These are phyloP conservation scores for Pseudogymnoascus sp. DNA, from an alignment of 2,329 filamentous ascomycete species.

Conservation along the genomic window DNA sequence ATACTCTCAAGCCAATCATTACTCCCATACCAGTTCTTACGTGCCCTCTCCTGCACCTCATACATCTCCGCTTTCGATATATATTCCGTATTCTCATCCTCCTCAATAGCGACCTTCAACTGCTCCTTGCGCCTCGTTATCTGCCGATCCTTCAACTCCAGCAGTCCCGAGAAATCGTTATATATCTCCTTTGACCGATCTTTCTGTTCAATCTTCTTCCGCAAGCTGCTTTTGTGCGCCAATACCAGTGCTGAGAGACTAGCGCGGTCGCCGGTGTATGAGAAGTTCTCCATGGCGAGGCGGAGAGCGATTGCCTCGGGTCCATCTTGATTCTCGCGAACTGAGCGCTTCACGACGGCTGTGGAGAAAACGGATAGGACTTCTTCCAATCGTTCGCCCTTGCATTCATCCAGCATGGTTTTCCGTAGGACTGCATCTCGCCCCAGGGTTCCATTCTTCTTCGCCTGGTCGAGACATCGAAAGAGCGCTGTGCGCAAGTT, in stretches of 20 bases:
- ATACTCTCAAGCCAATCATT: conserved; percentile 67
- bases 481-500: conserved; percentile 82
- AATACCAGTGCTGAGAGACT: conserved; percentile 61
- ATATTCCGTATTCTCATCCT: conserved; percentile 20
- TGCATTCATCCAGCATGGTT: conserved; percentile 95
- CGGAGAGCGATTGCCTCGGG: conserved; percentile 44
- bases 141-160: conserved; percentile 56
- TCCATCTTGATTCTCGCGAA: conserved; percentile 38
- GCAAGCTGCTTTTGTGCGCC: conserved; percentile 63
- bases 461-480: conserved; percentile 72
- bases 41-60: conserved; percentile 50
- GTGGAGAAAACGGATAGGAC: conserved; percentile 78
- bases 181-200: conserved; percentile 52
- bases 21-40: conserved; percentile 72
- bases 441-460: conserved; percentile 78
- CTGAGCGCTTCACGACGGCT: conserved; percentile 65
- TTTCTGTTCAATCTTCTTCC: conserved; percentile 52
- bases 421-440: conserved; percentile 77
- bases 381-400: conserved; percentile 83
- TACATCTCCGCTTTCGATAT: conserved; percentile 37
- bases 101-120: conserved; percentile 27
- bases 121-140: conserved; percentile 48
- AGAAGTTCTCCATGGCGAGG: conserved; percentile 52
- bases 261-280: conserved; percentile 46
- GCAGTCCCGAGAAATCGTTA: conserved; percentile 53